phyloP scores from a whole-genome alignment of 2,329 filamentous ascomycete genomes.

The Chaetomium globosum region DNA sequence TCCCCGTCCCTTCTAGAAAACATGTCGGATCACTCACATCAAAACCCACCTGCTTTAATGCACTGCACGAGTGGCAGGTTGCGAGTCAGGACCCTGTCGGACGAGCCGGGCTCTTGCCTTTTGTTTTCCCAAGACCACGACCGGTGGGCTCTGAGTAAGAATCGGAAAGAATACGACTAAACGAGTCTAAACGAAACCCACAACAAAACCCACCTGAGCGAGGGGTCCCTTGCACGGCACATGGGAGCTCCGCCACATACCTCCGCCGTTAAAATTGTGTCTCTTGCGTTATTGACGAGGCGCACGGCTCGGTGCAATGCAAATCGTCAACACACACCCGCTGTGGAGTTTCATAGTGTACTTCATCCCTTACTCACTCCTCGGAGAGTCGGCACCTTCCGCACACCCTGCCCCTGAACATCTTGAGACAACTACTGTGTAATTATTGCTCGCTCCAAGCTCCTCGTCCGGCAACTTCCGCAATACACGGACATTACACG shows the following conservation, averaged over 20 bases:
- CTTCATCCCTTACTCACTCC: neutral
- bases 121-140: neutral
- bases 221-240: neutral
- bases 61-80: neutral
- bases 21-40: neutral
- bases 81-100: neutral
- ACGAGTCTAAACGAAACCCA: slow-evolving; percentile 10
- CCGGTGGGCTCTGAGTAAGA: slow-evolving; percentile 36
- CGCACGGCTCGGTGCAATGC: slow-evolving; percentile 1
- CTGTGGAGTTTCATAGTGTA: neutral
- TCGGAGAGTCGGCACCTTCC: neutral
- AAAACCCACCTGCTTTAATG: neutral
- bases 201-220: neutral
- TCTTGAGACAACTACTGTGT: neutral
- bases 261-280: neutral
- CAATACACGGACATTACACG: neutral
- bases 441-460: too few relatives aligned
- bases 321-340: neutral
- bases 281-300: too few relatives aligned
- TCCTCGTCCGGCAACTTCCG: neutral
- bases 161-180: slow-evolving; percentile 32
- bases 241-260: neutral
- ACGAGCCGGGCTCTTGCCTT: neutral
- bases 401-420: neutral
- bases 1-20: too few relatives aligned